Evolutionary conservation across 2,329 filamentous ascomycete genomes (phyloP).

Genomic region (Penicillium sp.): DNA sequence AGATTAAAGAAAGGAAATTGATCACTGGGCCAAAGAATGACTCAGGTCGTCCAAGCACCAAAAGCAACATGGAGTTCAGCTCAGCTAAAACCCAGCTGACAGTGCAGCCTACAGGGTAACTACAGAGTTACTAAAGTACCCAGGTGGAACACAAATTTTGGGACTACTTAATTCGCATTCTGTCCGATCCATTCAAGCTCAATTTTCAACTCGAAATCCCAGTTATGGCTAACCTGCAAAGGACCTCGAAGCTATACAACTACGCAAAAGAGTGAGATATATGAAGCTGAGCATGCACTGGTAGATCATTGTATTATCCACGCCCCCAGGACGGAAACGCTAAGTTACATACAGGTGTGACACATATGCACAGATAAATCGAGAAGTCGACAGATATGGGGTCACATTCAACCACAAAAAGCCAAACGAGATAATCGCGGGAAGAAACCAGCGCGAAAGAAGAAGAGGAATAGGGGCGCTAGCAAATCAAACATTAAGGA

Average conservation of each 20-base stretch:
- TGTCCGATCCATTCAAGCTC: neutral
- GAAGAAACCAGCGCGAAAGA: slow-evolving; percentile 16
- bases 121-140: neutral
- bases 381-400: slow-evolving; percentile 4
- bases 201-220: too few relatives aligned
- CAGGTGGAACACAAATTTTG: neutral
- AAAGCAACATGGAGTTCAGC: neutral
- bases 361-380: slow-evolving; percentile 18
- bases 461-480: slow-evolving; percentile 19
- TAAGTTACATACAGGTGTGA: slow-evolving; percentile 18
- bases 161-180: neutral
- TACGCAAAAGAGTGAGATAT: neutral
- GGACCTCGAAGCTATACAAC: neutral
- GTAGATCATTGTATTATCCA: slow-evolving; percentile 19
- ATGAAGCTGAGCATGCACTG: neutral
- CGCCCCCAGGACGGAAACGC: slow-evolving; percentile 17
- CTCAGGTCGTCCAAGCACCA: neutral
- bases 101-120: neutral
- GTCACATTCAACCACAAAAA: slow-evolving; percentile 7
- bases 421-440: slow-evolving; percentile 5
- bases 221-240: neutral
- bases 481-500: slow-evolving; percentile 32
- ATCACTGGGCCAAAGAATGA: neutral
- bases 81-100: neutral
- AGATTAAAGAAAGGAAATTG: too few relatives aligned